Evolutionary conservation across 2,329 filamentous ascomycete species (phyloP).

Genomic region (Phoma sp.): DNA sequence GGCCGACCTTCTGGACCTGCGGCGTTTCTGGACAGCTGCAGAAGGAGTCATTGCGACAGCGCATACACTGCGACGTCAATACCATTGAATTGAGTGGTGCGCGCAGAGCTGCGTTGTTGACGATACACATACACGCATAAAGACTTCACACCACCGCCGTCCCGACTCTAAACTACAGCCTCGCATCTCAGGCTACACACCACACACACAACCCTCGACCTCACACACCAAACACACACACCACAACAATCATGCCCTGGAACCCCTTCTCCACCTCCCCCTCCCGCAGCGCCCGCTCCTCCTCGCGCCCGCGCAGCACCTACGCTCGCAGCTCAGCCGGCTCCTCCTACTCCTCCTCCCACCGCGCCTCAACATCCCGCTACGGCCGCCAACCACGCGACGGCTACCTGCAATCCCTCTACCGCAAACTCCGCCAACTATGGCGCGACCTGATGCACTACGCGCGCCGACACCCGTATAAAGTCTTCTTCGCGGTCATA

Average conservation of each 20-base stretch:
- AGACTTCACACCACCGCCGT: not conserved
- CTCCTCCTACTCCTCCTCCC: conserved; percentile 38
- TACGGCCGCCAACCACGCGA: conserved; percentile 78
- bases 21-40: conserved; percentile 9
- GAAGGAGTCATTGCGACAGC: conserved; percentile 4
- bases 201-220: conserved; percentile 10
- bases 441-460: conserved; percentile 82
- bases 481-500: conserved; percentile 88
- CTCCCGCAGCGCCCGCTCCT: conserved; percentile 25
- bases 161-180: no score
- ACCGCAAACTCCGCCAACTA: conserved; percentile 78
- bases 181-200: no score
- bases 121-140: not conserved
- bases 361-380: conserved; percentile 69
- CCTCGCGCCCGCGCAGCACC: conserved; percentile 25
- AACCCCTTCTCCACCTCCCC: conserved; percentile 40
- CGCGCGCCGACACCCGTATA: conserved; percentile 81
- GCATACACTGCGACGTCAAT: conserved; percentile 2
- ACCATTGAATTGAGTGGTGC: not conserved
- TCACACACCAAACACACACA: conserved; percentile 1
- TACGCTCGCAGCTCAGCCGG: conserved; percentile 38
- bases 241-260: conserved; percentile 42
- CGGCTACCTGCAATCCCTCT: conserved; percentile 75
- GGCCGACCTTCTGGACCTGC: conserved; percentile 15
- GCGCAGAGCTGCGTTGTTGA: no score